Evolutionary conservation across 2,329 filamentous ascomycete genomes (phyloP).

Genomic region (Coniochaeta pulveracea): DNA sequence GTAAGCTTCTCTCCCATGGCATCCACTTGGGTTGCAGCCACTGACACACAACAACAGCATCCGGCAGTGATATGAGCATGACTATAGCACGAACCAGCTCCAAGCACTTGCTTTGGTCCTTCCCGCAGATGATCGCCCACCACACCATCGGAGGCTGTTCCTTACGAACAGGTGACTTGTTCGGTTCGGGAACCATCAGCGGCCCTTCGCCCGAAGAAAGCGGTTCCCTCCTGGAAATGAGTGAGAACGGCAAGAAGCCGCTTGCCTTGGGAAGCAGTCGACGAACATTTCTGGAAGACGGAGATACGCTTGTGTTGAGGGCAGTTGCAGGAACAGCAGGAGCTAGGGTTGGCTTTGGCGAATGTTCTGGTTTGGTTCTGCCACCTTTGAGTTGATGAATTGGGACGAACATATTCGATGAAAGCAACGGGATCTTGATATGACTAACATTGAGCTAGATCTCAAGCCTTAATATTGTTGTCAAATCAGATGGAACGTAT

Average conservation of each 20-base stretch:
- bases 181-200: constrained; percentile 69
- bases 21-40: not conserved
- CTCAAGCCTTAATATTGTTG: too few relatives aligned
- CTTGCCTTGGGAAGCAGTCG: constrained; percentile 27
- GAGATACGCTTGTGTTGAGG: constrained; percentile 29
- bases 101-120: constrained; percentile 66
- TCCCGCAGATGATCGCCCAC: constrained; percentile 73
- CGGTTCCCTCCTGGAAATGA: constrained; percentile 34
- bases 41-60: not conserved
- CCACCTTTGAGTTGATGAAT: not conserved
- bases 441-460: too few relatives aligned
- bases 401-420: not conserved
- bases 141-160: constrained; percentile 68
- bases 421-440: not conserved
- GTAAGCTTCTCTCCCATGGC: constrained; percentile 21
- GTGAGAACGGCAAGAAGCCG: constrained; percentile 30
- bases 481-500: too few relatives aligned
- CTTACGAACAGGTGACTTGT: constrained; percentile 60
- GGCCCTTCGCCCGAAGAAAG: constrained; percentile 23
- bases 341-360: constrained; percentile 31
- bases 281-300: constrained; percentile 32
- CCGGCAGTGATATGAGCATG: constrained; percentile 25
- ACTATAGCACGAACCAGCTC: constrained; percentile 50
- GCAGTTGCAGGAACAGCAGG: constrained; percentile 20
- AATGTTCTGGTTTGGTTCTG: constrained; percentile 17